phyloP scores from a whole-genome alignment of 371 early-diverging fungal genomes.

The Smittium culicis region DNA sequence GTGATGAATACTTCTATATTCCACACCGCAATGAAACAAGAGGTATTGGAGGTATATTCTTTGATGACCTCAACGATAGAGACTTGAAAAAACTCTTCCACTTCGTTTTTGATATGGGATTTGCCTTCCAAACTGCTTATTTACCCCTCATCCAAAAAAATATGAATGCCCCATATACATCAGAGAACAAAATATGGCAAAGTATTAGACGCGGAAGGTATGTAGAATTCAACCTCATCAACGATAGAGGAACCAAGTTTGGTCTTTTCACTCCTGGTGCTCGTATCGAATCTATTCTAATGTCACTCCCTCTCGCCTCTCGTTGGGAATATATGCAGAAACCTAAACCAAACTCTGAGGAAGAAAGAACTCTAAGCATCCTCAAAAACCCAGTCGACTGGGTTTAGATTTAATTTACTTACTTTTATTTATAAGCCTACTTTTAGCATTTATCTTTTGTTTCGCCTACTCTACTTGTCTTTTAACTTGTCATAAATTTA shows the following conservation, averaged over 20 bases:
- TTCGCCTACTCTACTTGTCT: no score
- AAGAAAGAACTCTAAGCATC: constrained; percentile 59
- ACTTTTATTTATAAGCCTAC: not conserved
- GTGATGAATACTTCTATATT: constrained; percentile 68
- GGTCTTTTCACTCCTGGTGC: constrained; percentile 73
- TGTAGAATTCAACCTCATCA: constrained; percentile 77
- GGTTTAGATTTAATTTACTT: constrained; percentile 35
- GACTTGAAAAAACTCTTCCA: constrained; percentile 50
- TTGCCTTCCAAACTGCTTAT: constrained; percentile 58
- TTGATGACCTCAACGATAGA: constrained; percentile 65
- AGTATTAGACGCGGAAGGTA: constrained; percentile 75
- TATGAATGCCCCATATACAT: constrained; percentile 46
- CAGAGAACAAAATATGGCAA: constrained; percentile 64
- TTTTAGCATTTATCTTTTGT: not conserved
- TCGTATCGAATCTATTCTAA: constrained; percentile 72
- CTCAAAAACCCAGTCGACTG: constrained; percentile 70
- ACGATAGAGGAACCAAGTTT: constrained; percentile 83
- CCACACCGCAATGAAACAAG: constrained; percentile 63
- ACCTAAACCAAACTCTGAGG: constrained; percentile 49
- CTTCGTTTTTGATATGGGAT: constrained; percentile 53
- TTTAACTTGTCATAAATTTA: no score
- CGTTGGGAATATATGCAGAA: constrained; percentile 78
- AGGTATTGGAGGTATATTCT: constrained; percentile 79
- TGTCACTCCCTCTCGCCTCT: constrained; percentile 70
- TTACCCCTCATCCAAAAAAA: constrained; percentile 56